phyloP scores from a whole-genome alignment of 2,329 filamentous ascomycete species.

The Penicillium concentricum region DNA sequence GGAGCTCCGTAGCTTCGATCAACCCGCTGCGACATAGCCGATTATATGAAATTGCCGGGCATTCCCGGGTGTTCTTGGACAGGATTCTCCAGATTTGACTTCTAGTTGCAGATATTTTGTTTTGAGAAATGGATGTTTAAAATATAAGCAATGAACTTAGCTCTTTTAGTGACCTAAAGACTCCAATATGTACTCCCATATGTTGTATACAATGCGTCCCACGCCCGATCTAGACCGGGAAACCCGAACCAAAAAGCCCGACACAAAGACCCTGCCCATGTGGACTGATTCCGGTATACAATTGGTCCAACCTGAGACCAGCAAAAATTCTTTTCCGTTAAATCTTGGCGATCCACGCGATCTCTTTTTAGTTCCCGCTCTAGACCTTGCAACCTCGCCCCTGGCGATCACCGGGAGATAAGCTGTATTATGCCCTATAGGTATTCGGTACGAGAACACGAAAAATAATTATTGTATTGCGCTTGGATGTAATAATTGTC shows the following conservation, averaged over 20 bases:
- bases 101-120: background rate
- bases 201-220: background rate
- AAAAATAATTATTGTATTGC: background rate
- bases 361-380: constrained; percentile 7
- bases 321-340: background rate
- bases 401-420: constrained; percentile 11
- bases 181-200: background rate
- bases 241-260: background rate
- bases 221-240: background rate
- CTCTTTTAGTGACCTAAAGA: background rate
- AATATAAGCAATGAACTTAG: background rate
- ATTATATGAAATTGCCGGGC: background rate
- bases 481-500: background rate
- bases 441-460: background rate
- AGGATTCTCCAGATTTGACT: background rate
- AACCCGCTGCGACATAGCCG: background rate
- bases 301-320: background rate
- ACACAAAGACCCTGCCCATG: background rate
- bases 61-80: background rate
- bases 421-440: too few species aligned
- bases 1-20: background rate
- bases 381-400: constrained; percentile 1
- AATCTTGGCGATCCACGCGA: constrained; percentile 3
- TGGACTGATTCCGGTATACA: background rate
- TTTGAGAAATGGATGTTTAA: background rate